These are phyloP conservation scores for Tuber borchii DNA, from an alignment of 495 filamentous ascomycete species.

Conservation along the genomic window DNA sequence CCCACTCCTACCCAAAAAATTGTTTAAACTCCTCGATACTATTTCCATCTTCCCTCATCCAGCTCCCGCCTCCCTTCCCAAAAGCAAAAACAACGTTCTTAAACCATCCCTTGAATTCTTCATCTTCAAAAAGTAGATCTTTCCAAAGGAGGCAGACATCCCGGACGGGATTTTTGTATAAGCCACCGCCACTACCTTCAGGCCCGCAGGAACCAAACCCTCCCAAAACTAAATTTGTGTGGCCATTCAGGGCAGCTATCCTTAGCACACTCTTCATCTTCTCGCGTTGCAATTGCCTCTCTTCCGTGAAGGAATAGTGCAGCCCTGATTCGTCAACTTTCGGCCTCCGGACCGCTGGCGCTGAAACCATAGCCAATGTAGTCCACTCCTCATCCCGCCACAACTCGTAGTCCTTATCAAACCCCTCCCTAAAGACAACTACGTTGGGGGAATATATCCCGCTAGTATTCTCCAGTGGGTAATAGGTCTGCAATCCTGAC, in stretches of 20 bases:
- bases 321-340: slow-evolving; percentile 60
- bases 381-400: slow-evolving; percentile 46
- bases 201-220: slow-evolving; percentile 62
- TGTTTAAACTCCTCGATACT: slow-evolving; percentile 13
- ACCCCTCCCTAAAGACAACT: slow-evolving; percentile 52
- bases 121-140: slow-evolving; percentile 57
- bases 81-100: slow-evolving; percentile 65
- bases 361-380: slow-evolving; percentile 60
- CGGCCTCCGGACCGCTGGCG: slow-evolving; percentile 62
- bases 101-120: slow-evolving; percentile 63
- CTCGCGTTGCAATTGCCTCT: slow-evolving; percentile 62
- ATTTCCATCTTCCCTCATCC: slow-evolving; percentile 22
- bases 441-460: slow-evolving; percentile 63
- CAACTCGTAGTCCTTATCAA: slow-evolving; percentile 50
- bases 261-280: slow-evolving; percentile 64
- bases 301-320: slow-evolving; percentile 61
- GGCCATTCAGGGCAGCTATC: slow-evolving; percentile 57
- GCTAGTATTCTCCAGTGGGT: slow-evolving; percentile 60
- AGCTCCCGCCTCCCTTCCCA: slow-evolving; percentile 38
- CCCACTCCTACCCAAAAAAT: slow-evolving; percentile 8
- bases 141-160: slow-evolving; percentile 66
- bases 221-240: slow-evolving; percentile 58
- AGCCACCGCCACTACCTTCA: slow-evolving; percentile 41
- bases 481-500: slow-evolving; percentile 47
- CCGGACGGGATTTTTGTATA: slow-evolving; percentile 58